Evolutionary conservation across 495 filamentous ascomycete genomes (phyloP).

Genomic region (Aspergillus wentii): DNA sequence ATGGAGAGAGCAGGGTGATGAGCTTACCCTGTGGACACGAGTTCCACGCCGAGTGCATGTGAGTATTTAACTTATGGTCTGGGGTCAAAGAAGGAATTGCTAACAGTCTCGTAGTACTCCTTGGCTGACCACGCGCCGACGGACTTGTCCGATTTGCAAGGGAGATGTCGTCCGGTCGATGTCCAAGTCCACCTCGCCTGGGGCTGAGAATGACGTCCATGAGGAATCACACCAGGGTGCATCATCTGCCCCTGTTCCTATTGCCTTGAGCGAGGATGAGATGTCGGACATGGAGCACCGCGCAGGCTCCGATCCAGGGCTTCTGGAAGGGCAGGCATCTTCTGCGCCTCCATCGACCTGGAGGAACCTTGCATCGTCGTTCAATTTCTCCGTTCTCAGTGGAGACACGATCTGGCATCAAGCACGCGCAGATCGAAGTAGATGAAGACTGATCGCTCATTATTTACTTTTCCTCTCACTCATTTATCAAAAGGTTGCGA

Average conservation of each 20-base stretch:
- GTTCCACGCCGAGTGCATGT: slow-evolving; percentile 99
- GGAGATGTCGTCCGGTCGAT: slow-evolving; percentile 81
- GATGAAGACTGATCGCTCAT: slow-evolving; percentile 20
- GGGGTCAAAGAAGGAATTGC: slow-evolving; percentile 4
- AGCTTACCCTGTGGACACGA: slow-evolving; percentile 97
- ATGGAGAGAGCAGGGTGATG: slow-evolving; percentile 94
- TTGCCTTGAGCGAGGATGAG: slow-evolving; percentile 28
- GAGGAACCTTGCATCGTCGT: slow-evolving; percentile 37
- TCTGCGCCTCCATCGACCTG: slow-evolving; percentile 35
- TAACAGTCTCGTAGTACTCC: slow-evolving; percentile 65
- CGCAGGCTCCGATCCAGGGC: slow-evolving; percentile 29
- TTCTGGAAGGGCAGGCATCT: slow-evolving; percentile 33
- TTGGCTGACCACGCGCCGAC: slow-evolving; percentile 91
- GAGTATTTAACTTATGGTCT: slow-evolving; percentile 42
- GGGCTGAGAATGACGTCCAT: slow-evolving; percentile 22
- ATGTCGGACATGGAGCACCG: slow-evolving; percentile 36
- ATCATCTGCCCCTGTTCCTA: slow-evolving; percentile 45
- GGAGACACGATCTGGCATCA: slow-evolving; percentile 50
- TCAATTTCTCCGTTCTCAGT: slow-evolving; percentile 46
- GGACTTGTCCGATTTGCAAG: slow-evolving; percentile 97
- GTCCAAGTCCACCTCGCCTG: slow-evolving; percentile 40
- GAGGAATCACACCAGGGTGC: slow-evolving; percentile 27
- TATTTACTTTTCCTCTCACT: slow-evolving; percentile 12
- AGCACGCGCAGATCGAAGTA: slow-evolving; percentile 36
- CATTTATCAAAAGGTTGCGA: slow-evolving; percentile 1